Conservation (phyloP, 1,284 basidiomycete genomes). For the Tilletia indica region DNA sequence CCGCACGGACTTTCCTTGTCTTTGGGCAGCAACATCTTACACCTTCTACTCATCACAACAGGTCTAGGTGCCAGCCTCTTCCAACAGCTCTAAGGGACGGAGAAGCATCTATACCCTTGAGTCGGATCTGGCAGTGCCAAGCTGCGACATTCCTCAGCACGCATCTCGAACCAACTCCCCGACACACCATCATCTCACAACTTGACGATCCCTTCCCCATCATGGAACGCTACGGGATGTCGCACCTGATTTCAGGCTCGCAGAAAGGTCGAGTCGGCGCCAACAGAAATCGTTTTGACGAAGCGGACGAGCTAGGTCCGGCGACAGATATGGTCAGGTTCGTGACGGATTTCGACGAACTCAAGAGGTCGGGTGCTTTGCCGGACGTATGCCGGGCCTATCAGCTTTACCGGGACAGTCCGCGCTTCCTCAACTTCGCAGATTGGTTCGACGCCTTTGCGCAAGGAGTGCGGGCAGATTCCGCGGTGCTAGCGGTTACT, state of each 20-base stretch:
- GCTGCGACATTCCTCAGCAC: neutral
- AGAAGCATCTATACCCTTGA: neutral
- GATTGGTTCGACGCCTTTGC: constrained; percentile 52
- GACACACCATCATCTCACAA: neutral
- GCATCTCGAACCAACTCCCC: neutral
- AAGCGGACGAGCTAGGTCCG: too few relatives aligned
- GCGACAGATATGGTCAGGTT: constrained; percentile 1
- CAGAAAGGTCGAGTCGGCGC: too few relatives aligned
- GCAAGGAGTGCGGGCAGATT: constrained; percentile 29
- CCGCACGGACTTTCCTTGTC: neutral
- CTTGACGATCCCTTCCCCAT: neutral
- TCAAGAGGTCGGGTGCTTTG: constrained; percentile 14
- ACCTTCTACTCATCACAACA: too few relatives aligned
- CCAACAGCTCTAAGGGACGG: too few relatives aligned
- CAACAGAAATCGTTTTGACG: too few relatives aligned
- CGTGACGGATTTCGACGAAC: neutral
- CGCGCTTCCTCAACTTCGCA: constrained; percentile 47
- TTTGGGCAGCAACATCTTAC: too few relatives aligned
- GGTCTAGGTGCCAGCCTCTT: too few relatives aligned
- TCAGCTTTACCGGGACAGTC: constrained; percentile 41
- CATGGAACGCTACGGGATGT: neutral
- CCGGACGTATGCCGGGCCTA: constrained; percentile 47
- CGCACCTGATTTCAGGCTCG: too few relatives aligned
- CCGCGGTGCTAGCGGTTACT: neutral
- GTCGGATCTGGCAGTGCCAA: neutral